phyloP scores from a whole-genome alignment of 352 stramenopile genomes.

The Halophytophthora polymorphica region DNA sequence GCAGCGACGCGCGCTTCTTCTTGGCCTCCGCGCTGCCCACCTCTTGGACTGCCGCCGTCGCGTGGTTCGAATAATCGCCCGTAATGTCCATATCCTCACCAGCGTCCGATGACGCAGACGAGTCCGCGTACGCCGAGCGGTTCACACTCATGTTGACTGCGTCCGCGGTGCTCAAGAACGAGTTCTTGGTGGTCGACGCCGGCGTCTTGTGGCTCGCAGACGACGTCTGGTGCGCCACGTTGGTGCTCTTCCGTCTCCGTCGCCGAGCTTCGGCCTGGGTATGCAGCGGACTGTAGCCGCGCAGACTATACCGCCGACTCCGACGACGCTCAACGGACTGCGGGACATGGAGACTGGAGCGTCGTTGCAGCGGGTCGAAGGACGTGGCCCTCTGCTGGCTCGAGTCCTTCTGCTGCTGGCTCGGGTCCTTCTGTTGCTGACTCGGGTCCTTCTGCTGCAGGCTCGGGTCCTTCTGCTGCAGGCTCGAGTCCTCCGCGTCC shows the following conservation, averaged over 20 bases:
- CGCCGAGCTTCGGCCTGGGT: conserved; percentile 63
- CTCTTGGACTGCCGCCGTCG: conserved; percentile 16
- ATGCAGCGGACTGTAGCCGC: conserved; percentile 77
- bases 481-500: conserved; percentile 2
- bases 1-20: conserved; percentile 5
- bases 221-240: conserved; percentile 16
- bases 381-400: conserved; percentile 6
- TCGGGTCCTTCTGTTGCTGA: conserved; percentile 4
- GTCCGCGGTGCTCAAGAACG: conserved; percentile 41
- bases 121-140: conserved; percentile 62
- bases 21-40: conserved; percentile 5
- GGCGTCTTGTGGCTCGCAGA: not conserved
- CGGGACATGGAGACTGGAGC: conserved; percentile 24
- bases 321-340: conserved; percentile 32
- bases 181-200: conserved; percentile 19
- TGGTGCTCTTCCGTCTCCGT: conserved; percentile 42
- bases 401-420: conserved; percentile 4
- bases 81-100: conserved; percentile 88
- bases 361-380: conserved; percentile 24
- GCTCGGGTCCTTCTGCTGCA: conserved; percentile 4
- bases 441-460: conserved; percentile 4
- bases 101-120: conserved; percentile 71
- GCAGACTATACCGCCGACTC: conserved; percentile 60
- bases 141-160: conserved; percentile 12
- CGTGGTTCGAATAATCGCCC: conserved; percentile 63